Base-by-base conservation (phyloP, 2,329 filamentous ascomycete genomes). In the Cercospora sp. region DNA sequence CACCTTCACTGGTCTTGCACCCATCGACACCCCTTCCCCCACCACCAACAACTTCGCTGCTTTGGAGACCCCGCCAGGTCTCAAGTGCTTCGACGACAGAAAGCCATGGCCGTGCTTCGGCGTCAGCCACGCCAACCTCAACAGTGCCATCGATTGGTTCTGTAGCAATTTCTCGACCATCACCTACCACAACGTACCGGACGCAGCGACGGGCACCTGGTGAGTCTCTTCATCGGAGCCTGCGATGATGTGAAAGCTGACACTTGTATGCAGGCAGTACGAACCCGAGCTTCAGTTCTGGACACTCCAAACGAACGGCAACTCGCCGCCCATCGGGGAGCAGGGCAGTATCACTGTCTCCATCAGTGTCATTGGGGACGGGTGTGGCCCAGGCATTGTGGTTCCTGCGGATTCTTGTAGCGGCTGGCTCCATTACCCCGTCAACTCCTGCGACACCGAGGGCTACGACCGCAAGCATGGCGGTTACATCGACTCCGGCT, bases 401-500 rank as follows among this genome's bases (percentile, higher is more conserved):
- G 55, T 70, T 40, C 51, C 24, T 21, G 26, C 28, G 34, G 60
- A 61, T 10, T 32, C 45, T 13, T 68, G 69, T 53, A 61, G 61
- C 30, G 16, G 37, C 18, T 34, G 58, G 8, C 34, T 68, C 16
- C 64, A 49, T 28, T 43, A 45, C n/a, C 40, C 49, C 10, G 18
- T 70, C 9, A 61, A 70, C 43, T 21, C 37, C 60, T 68, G 69
- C 63, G 49, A 70, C 57, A 66, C 55, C 3, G 30, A 61, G 3
- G 34, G 43, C 40, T 60, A 61, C 32, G 58, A 66, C 24, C 43
- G 45, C 63, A 70, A 70, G 66, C 66, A 66, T 21, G 69, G 69
- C 32, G 69, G 66, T n/a, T 61, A 43, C 28, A 21, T 63, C n/a
- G 55, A 30, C 26, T n/a, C 16, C 21, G 69, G 69, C 40, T 70